Evolutionary conservation across 106 monocot species (phyloP).

Genomic region (Apostasia shenzhenica): DNA sequence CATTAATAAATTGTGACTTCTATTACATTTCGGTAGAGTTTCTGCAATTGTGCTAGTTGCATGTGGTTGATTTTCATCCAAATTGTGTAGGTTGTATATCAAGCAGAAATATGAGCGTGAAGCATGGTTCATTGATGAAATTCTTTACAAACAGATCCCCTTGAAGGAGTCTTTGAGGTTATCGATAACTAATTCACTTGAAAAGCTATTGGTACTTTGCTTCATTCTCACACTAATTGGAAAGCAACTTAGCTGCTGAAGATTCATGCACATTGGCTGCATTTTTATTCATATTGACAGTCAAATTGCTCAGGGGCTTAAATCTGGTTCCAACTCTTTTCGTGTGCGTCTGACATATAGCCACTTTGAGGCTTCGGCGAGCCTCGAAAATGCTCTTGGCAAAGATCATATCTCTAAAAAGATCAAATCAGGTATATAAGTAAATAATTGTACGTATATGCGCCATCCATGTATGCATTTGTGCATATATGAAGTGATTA

Average conservation of each 20-base stretch:
- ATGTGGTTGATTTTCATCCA: not conserved
- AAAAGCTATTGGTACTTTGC: conserved; percentile 56
- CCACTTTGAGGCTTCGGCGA: conserved; percentile 53
- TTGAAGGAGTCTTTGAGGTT: conserved; percentile 81
- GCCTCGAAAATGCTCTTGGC: conserved; percentile 37
- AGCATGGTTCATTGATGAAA: conserved; percentile 49
- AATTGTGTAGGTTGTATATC: conserved; percentile 55
- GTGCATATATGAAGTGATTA: not conserved
- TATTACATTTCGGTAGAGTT: not conserved
- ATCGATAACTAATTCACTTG: conserved; percentile 43
- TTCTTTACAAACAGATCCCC: conserved; percentile 35
- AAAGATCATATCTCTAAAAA: conserved; percentile 28
- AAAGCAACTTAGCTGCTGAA: not conserved
- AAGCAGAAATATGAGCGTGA: conserved; percentile 57
- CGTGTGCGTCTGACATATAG: conserved; percentile 52
- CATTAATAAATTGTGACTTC: too few relatives aligned
- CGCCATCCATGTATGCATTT: not conserved
- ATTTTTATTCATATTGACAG: not conserved
- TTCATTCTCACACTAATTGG: not conserved
- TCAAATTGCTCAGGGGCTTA: conserved; percentile 46
- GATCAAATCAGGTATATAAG: conserved; percentile 48
- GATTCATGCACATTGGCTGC: not conserved
- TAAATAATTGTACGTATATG: not conserved
- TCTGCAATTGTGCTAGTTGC: not conserved
- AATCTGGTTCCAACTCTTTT: conserved; percentile 37